These are phyloP conservation scores for Solanum bulbocastanum DNA, from an alignment of 257 asterid species.

Conservation along the genomic window DNA sequence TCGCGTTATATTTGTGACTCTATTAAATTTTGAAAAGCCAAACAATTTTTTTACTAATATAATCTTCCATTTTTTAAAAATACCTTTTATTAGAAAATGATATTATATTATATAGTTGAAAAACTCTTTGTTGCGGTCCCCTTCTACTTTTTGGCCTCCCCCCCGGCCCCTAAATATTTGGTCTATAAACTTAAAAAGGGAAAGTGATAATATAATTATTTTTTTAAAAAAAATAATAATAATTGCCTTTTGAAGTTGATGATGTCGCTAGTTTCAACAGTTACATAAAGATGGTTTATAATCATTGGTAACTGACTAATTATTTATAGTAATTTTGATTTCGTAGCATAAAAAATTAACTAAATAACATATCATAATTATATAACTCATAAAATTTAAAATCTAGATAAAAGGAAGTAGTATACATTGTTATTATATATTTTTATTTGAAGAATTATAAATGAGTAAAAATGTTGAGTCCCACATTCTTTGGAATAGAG, in stretches of 20 bases:
- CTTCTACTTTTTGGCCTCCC: not conserved
- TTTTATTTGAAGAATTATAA: too few species aligned
- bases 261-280: not conserved
- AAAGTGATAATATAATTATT: not conserved
- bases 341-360: not conserved
- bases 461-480: too few species aligned
- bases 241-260: not conserved
- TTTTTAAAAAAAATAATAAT: not conserved
- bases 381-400: not conserved
- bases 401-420: not conserved
- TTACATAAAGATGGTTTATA: not conserved
- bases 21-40: not conserved
- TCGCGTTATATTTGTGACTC: not conserved
- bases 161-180: not conserved
- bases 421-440: not conserved
- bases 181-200: not conserved
- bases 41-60: not conserved
- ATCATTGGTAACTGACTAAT: not conserved
- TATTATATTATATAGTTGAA: not conserved
- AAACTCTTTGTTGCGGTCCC: conserved; percentile 34
- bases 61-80: not conserved
- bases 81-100: not conserved
- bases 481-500: too few species aligned
- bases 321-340: not conserved
- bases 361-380: not conserved